Conservation (phyloP, 1,139 yeast genomes). For the Meyerozyma smithsonii region DNA sequence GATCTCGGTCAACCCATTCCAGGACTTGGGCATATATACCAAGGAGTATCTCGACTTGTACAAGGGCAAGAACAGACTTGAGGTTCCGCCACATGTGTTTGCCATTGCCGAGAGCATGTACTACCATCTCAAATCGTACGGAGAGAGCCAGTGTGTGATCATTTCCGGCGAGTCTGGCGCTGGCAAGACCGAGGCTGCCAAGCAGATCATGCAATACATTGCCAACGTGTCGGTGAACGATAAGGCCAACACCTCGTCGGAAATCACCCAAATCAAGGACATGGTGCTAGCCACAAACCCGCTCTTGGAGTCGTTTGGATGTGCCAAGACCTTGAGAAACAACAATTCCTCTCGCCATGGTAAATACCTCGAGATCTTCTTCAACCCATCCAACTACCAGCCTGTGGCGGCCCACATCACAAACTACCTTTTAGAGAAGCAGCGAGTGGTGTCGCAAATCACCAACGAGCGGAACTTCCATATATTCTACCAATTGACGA, state of each 20-base stretch:
- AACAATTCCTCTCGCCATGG: constrained; percentile 98
- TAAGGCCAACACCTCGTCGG: constrained; percentile 36
- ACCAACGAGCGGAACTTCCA: constrained; percentile 93
- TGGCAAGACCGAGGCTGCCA: constrained; percentile 98
- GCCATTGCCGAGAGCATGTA: constrained; percentile 98
- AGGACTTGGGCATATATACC: constrained; percentile 93
- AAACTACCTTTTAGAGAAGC: constrained; percentile 89
- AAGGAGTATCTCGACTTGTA: constrained; percentile 69
- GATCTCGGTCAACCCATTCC: constrained; percentile 94
- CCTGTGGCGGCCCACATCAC: constrained; percentile 97
- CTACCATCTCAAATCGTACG: constrained; percentile 89
- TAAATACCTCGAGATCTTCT: constrained; percentile 87
- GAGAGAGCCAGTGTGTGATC: constrained; percentile 95
- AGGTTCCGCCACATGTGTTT: constrained; percentile 98
- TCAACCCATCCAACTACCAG: constrained; percentile 67
- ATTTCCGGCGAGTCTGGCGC: constrained; percentile 99
- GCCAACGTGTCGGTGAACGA: constrained; percentile 66
- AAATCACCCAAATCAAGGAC: constrained; percentile 83
- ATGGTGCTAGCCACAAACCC: constrained; percentile 99
- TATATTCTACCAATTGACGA: constrained; percentile 93
- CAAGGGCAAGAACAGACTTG: constrained; percentile 88
- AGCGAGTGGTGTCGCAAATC: constrained; percentile 92
- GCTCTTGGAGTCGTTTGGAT: constrained; percentile 91
- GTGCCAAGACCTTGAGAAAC: constrained; percentile 95
- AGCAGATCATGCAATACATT: constrained; percentile 96